Conservation (phyloP, 306 rosid genomes). For the Cicer cuneatum region DNA sequence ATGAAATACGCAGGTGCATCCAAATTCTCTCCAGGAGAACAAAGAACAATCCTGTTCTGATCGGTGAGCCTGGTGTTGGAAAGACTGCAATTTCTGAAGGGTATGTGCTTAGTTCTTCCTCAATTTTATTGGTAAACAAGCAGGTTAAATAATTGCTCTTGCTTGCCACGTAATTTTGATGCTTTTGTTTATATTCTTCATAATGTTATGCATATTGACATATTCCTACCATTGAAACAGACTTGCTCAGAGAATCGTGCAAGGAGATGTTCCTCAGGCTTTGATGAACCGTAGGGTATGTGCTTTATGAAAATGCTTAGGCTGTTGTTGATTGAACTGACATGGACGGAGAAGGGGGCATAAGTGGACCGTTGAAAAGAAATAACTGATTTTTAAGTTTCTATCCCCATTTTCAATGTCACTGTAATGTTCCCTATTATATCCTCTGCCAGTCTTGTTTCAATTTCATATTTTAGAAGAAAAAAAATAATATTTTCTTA, state of each 20-base stretch:
- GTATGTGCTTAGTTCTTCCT: conserved; percentile 52
- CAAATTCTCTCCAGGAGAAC: conserved; percentile 99
- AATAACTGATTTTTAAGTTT: conserved; percentile 19
- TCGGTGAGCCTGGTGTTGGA: conserved; percentile 99
- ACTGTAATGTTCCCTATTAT: conserved; percentile 2
- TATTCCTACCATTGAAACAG: conserved; percentile 57
- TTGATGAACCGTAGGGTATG: conserved; percentile 92
- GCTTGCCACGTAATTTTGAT: conserved; percentile 26
- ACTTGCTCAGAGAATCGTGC: conserved; percentile 96
- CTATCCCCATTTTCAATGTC: conserved; percentile 8
- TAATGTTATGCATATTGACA: conserved; percentile 7
- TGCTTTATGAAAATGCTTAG: conserved; percentile 38
- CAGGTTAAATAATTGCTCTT: conserved; percentile 26
- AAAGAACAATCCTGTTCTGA: conserved; percentile 95
- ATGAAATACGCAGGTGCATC: conserved; percentile 97
- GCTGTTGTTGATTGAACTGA: conserved; percentile 19
- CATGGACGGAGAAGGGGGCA: conserved; percentile 11
- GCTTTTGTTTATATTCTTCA: conserved; percentile 9
- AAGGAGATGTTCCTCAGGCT: conserved; percentile 98
- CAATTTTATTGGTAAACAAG: background rate
- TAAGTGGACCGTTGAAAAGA: background rate
- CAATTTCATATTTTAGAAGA: conserved; percentile 2
- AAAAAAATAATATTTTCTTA: background rate
- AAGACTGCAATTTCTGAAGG: conserved; percentile 99
- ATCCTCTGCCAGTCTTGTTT: conserved; percentile 5